phyloP scores from a whole-genome alignment of 768 basidiomycete species.

The Leccinum subgranulosum region DNA sequence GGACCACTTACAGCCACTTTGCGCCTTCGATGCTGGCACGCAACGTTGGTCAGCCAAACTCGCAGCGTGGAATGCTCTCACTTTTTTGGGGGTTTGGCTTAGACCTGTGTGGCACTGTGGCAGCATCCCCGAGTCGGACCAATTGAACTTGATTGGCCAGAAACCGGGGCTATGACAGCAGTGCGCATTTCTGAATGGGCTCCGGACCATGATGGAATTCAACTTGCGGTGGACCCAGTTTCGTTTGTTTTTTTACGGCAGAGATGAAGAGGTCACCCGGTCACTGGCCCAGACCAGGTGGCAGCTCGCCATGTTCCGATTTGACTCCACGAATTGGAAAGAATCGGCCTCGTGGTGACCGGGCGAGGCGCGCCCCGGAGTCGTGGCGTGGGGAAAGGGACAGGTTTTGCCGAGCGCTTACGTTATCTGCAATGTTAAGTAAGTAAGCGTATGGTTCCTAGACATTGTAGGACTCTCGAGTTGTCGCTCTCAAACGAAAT shows the following conservation, averaged over 20 bases:
- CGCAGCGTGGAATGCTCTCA: not conserved
- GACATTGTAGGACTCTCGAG: not conserved
- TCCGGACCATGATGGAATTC: not conserved
- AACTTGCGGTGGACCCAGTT: not conserved
- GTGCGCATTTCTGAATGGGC: not conserved
- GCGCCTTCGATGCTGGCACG: not conserved
- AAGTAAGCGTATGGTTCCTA: not conserved
- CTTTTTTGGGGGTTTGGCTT: not conserved
- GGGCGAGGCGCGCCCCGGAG: slow-evolving; percentile 32
- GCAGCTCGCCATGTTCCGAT: not conserved
- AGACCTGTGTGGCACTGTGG: not conserved
- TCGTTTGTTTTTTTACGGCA: slow-evolving; percentile 2
- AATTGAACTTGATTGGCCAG: not conserved
- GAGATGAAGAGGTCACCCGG: not conserved
- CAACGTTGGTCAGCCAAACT: not conserved
- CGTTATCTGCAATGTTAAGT: not conserved
- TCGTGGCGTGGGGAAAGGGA: slow-evolving; percentile 8
- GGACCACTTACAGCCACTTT: not conserved
- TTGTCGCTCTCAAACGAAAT: not conserved
- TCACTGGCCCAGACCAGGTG: not conserved
- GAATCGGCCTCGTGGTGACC: slow-evolving; percentile 11
- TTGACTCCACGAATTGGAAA: slow-evolving; percentile 4
- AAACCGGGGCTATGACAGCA: not conserved
- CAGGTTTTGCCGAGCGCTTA: not conserved
- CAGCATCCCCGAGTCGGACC: not conserved